Evolutionary conservation across 2,329 filamentous ascomycete genomes (phyloP), one percentile per base, ranked within the genome.

Genomic region (Hansfordia pulvinata): DNA sequence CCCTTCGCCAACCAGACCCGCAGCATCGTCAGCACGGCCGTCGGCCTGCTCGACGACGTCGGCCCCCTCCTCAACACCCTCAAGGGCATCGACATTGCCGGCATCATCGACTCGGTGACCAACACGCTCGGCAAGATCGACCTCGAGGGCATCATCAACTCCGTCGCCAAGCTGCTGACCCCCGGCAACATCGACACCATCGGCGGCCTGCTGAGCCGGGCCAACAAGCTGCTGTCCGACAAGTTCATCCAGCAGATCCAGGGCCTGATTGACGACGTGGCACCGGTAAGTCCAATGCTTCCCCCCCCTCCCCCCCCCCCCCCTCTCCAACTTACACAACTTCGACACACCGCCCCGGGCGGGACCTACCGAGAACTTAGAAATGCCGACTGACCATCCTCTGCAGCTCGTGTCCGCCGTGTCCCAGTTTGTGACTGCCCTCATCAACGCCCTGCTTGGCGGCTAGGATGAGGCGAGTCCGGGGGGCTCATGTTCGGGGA

Each of bases 1-100:
- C 26, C 30, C 1, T 23, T 29, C 11, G 22, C 27, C 23, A 28
- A 25, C 12, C 57, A 58, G 28, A 59, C 74, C 14, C 62, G 66
- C 20, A 50, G 61, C 35, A 53, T 75, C 4, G 46, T 46, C 5
- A 50, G 59, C 4, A 46, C 42, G 4, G 56, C 60, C 3, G 53
- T 13, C 10, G 30, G 27, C 19, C 23, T 24, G 14, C 13, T 24
- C 14, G 23, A n/a, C 14, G 23, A 9, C 14, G 7, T 24, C 14
- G 14, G 23, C 13, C 23, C 23, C 14, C n/a, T 24, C 9, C 14
- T 24, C 14, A 4, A 14, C 9, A n/a, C 17, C 23, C 10, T 24
- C 23, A n/a, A 9, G 6, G n/a, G 17, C 14, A 24, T 24, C 23
- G 23, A 24, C 14, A 17, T 24, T 6, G 23, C 23, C 4, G n/a